phyloP scores from a whole-genome alignment of 306 rosid genomes.

The Cucurbita maxima region DNA sequence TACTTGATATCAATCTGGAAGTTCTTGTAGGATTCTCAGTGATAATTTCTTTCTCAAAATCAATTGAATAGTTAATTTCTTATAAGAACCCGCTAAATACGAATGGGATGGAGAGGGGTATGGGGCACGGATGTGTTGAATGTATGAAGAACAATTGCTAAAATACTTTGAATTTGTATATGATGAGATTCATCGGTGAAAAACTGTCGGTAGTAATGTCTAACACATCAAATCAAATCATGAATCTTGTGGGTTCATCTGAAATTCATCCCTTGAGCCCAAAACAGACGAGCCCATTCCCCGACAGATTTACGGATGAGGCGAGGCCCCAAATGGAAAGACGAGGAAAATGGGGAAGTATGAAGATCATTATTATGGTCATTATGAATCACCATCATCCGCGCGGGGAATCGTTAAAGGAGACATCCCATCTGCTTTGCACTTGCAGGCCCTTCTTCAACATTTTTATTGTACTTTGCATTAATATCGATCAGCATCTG shows the following conservation, averaged over 20 bases:
- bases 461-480: background rate
- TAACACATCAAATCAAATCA: no score
- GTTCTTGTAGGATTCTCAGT: no score
- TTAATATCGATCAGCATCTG: background rate
- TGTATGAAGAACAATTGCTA: no score
- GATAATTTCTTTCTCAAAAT: no score
- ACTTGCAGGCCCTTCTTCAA: background rate
- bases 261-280: background rate
- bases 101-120: no score
- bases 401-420: background rate
- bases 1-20: no score
- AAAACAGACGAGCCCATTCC: background rate
- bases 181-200: background rate
- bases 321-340: background rate
- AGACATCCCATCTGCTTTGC: background rate
- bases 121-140: no score
- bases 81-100: no score
- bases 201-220: no score
- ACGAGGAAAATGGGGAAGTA: background rate
- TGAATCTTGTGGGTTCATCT: background rate
- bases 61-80: no score
- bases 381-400: background rate
- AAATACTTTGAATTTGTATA: no score
- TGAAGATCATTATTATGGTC: background rate
- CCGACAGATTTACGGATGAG: background rate